Evolutionary conservation across 148 eudicot species (phyloP).

Genomic region (Amaranthus palmeri): DNA sequence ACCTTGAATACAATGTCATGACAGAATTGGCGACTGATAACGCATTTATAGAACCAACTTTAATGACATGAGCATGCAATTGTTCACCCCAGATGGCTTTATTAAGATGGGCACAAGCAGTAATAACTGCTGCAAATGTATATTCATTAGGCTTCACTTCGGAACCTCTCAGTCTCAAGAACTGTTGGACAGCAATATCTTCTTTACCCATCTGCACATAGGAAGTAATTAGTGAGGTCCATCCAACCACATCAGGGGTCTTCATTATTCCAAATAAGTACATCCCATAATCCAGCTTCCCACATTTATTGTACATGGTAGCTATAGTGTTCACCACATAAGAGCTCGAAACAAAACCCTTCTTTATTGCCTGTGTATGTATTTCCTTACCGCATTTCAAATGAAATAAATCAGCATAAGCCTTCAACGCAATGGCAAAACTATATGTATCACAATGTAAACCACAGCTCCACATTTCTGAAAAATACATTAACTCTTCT

Average conservation of each 20-base stretch:
- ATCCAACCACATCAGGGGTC: constrained; percentile 68
- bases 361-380: constrained; percentile 59
- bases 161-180: constrained; percentile 49
- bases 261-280: constrained; percentile 56
- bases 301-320: constrained; percentile 76
- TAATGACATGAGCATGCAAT: constrained; percentile 57
- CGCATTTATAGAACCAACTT: constrained; percentile 38
- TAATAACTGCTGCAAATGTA: constrained; percentile 67
- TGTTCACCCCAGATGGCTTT: constrained; percentile 53
- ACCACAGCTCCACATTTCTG: constrained; percentile 45
- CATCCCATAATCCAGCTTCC: constrained; percentile 63
- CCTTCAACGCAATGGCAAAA: constrained; percentile 79
- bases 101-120: constrained; percentile 50
- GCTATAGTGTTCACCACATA: constrained; percentile 73
- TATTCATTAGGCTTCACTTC: constrained; percentile 60
- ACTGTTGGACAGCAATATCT: constrained; percentile 42
- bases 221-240: constrained; percentile 65
- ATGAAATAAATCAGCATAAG: constrained; percentile 54
- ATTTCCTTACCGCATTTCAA: constrained; percentile 64
- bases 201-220: constrained; percentile 66
- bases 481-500: constrained; percentile 58
- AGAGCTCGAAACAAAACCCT: constrained; percentile 44
- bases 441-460: constrained; percentile 58
- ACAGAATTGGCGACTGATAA: constrained; percentile 76
- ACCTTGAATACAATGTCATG: constrained; percentile 23